Conservation (phyloP, 2,329 filamentous ascomycete genomes). For the Emydomyces testavorans region DNA sequence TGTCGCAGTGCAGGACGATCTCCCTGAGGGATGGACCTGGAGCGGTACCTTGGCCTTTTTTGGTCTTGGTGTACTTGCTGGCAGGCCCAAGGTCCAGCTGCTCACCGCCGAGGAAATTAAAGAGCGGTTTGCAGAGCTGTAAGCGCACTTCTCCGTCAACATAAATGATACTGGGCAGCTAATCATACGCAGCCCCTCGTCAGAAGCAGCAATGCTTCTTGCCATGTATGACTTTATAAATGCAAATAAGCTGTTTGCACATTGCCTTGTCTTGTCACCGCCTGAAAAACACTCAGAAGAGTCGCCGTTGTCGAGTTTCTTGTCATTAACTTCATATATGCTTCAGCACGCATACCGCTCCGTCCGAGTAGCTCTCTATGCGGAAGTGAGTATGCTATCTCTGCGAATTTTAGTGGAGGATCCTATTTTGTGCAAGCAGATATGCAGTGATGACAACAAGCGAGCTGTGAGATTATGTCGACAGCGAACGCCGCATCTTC, state of each 20-base stretch:
- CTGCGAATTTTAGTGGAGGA: constrained; percentile 83
- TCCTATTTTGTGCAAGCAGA: constrained; percentile 62
- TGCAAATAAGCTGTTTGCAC: constrained; percentile 90
- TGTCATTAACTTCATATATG: constrained; percentile 85
- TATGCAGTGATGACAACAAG: constrained; percentile 70
- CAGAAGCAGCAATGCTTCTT: constrained; percentile 67
- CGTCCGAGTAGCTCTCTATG: constrained; percentile 64
- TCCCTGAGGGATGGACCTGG: constrained; percentile 80
- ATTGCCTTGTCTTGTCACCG: constrained; percentile 59
- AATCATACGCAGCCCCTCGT: constrained; percentile 51
- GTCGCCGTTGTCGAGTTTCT: constrained; percentile 64
- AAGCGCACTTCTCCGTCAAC: constrained; percentile 31
- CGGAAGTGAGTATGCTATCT: constrained; percentile 72
- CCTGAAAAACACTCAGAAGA: constrained; percentile 53
- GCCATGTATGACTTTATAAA: constrained; percentile 87
- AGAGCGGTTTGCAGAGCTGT: constrained; percentile 68
- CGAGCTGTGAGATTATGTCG: constrained; percentile 70
- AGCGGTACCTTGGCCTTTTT: constrained; percentile 71
- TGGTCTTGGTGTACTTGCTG: constrained; percentile 64
- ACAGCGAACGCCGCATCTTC: constrained; percentile 76
- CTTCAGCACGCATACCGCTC: constrained; percentile 88
- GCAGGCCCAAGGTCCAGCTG: constrained; percentile 48
- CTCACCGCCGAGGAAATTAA: constrained; percentile 72
- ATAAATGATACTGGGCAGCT: constrained; percentile 1
- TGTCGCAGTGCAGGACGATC: constrained; percentile 74